A percentile compares a stretch with the other conserved stretches of the same genome.
Evolutionary conservation across 345 rosid species (phyloP).

Genomic region (Cochlearia excelsa): DNA sequence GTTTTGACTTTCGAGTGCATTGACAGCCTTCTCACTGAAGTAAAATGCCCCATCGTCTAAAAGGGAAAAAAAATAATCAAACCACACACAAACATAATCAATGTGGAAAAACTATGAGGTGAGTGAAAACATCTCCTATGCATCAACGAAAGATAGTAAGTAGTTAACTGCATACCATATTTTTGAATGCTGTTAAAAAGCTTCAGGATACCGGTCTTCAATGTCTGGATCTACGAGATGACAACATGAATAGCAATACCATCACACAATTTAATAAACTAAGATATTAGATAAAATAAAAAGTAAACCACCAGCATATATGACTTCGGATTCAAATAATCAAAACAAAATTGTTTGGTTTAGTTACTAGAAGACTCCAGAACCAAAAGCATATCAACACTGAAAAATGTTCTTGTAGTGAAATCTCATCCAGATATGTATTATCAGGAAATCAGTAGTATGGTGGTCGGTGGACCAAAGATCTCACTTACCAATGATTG

Average conservation of each 20-base stretch:
- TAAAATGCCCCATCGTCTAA: constrained; percentile 81
- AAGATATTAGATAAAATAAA: constrained; percentile 2
- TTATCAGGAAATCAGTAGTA: constrained; percentile 3
- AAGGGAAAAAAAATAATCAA: constrained; percentile 2
- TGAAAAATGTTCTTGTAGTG: not conserved
- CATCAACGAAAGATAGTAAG: constrained; percentile 2
- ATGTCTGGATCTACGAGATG: constrained; percentile 53
- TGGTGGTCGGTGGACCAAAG: constrained; percentile 9
- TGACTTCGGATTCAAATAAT: constrained; percentile 1
- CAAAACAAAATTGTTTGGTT: not conserved
- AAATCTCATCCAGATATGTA: not conserved
- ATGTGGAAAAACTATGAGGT: not conserved
- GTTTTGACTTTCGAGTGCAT: constrained; percentile 42
- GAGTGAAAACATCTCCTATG: not conserved
- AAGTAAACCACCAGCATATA: not conserved
- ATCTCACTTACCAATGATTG: constrained; percentile 65
- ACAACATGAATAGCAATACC: constrained; percentile 11
- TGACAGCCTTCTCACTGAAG: constrained; percentile 41
- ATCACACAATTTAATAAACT: constrained; percentile 13
- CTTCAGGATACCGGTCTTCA: constrained; percentile 69
- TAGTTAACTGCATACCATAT: constrained; percentile 52
- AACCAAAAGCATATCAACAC: constrained; percentile 11
- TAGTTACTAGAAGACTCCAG: not conserved
- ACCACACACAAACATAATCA: constrained; percentile 1
- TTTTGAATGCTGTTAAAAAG: constrained; percentile 78